Evolutionary conservation across 2,329 filamentous ascomycete genomes (phyloP).

Genomic region (Fusarium zealandicum): DNA sequence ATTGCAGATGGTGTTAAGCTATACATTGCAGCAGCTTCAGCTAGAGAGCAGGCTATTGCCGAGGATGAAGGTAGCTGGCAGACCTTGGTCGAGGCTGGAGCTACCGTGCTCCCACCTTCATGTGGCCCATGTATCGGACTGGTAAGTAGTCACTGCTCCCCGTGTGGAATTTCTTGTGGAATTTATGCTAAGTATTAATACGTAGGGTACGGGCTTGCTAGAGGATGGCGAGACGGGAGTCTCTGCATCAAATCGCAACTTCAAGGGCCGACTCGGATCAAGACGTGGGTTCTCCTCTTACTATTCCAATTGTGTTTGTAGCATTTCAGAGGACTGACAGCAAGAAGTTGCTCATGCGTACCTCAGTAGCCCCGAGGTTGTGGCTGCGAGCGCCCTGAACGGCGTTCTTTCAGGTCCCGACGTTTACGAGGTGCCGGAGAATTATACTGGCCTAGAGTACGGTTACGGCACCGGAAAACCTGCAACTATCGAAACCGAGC

Average conservation of each 20-base stretch:
- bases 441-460: too few relatives aligned
- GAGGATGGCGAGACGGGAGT: constrained; percentile 86
- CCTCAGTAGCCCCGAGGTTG: constrained; percentile 84
- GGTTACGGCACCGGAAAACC: too few relatives aligned
- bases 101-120: neutral
- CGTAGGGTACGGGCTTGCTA: constrained; percentile 72
- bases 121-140: constrained; percentile 88
- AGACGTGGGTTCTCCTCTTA: too few relatives aligned
- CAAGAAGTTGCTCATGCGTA: too few relatives aligned
- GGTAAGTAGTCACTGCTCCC: too few relatives aligned
- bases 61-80: constrained; percentile 87
- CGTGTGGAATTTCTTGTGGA: too few relatives aligned
- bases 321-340: too few relatives aligned
- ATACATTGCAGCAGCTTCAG: constrained; percentile 87
- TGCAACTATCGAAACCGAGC: too few relatives aligned
- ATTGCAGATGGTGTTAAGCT: constrained; percentile 79
- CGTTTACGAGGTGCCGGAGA: constrained; percentile 74
- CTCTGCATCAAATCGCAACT: constrained; percentile 83
- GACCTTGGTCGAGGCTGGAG: constrained; percentile 53
- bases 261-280: constrained; percentile 84
- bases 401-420: constrained; percentile 77
- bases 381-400: constrained; percentile 81
- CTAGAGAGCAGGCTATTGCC: constrained; percentile 75
- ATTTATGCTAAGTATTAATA: too few relatives aligned
- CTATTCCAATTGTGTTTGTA: too few relatives aligned